Evolutionary conservation across 2,329 filamentous ascomycete species (phyloP).

Genomic region (Botrytis aclada): DNA sequence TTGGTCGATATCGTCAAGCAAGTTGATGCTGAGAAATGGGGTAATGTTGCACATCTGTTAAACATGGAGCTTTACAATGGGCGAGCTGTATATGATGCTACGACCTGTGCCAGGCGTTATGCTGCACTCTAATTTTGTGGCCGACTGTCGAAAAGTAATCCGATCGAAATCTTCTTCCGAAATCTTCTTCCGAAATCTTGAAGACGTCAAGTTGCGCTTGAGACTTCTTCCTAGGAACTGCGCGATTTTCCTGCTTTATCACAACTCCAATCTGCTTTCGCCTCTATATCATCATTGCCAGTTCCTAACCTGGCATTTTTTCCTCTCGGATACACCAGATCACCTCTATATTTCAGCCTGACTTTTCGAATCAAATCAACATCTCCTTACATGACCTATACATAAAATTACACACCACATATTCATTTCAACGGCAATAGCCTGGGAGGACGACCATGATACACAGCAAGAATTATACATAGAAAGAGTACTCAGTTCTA

Average conservation of each 20-base stretch:
- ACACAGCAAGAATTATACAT: slow-evolving; percentile 5
- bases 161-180: not conserved
- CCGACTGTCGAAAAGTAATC: not conserved
- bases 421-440: not conserved
- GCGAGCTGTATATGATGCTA: not conserved
- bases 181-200: no score
- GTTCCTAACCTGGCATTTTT: not conserved
- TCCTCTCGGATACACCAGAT: not conserved
- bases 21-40: slow-evolving; percentile 30
- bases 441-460: not conserved
- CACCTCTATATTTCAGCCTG: not conserved
- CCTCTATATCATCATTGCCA: no score
- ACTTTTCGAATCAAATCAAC: not conserved
- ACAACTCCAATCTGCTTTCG: not conserved
- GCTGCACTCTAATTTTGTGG: slow-evolving; percentile 4
- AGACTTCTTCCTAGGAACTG: not conserved
- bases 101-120: slow-evolving; percentile 15
- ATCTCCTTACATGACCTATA: not conserved
- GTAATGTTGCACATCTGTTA: slow-evolving; percentile 22
- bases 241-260: not conserved
- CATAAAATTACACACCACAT: not conserved
- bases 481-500: not conserved
- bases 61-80: slow-evolving; percentile 5
- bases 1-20: slow-evolving; percentile 26
- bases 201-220: not conserved